These are phyloP conservation scores for Sporothrix variecibatus DNA, from an alignment of 2,329 filamentous ascomycete species.

Conservation along the genomic window DNA sequence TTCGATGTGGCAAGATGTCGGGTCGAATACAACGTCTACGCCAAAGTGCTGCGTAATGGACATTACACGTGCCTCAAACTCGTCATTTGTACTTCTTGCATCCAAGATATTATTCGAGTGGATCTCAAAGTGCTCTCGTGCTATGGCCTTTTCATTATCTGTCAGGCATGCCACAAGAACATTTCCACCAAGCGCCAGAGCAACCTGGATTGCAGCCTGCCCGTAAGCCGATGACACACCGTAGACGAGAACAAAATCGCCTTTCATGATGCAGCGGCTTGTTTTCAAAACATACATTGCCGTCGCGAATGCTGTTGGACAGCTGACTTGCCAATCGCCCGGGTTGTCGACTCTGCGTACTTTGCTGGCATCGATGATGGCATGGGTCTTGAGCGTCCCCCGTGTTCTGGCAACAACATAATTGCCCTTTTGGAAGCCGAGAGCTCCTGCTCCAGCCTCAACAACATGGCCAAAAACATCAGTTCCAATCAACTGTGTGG, in stretches of 20 bases:
- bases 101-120: constrained; percentile 42
- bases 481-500: constrained; percentile 27
- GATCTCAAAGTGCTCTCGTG: constrained; percentile 35
- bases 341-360: constrained; percentile 36
- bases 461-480: constrained; percentile 47
- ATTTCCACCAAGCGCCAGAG: constrained; percentile 32
- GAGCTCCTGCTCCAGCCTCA: constrained; percentile 40
- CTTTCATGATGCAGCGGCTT: constrained; percentile 34
- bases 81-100: background rate
- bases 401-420: constrained; percentile 45
- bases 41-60: constrained; percentile 38
- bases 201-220: constrained; percentile 47
- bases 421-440: constrained; percentile 41
- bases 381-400: constrained; percentile 41
- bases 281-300: constrained; percentile 47
- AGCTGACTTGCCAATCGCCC: constrained; percentile 32
- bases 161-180: constrained; percentile 46
- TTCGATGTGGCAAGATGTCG: constrained; percentile 42
- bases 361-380: constrained; percentile 42
- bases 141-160: constrained; percentile 41
- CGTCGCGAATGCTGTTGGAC: constrained; percentile 45
- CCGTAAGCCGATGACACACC: constrained; percentile 47
- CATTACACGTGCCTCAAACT: constrained; percentile 34
- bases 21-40: constrained; percentile 51
- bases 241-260: constrained; percentile 46